These are phyloP conservation scores for Candida hungchunana DNA, from an alignment of 805 yeast genomes.

Conservation along the genomic window DNA sequence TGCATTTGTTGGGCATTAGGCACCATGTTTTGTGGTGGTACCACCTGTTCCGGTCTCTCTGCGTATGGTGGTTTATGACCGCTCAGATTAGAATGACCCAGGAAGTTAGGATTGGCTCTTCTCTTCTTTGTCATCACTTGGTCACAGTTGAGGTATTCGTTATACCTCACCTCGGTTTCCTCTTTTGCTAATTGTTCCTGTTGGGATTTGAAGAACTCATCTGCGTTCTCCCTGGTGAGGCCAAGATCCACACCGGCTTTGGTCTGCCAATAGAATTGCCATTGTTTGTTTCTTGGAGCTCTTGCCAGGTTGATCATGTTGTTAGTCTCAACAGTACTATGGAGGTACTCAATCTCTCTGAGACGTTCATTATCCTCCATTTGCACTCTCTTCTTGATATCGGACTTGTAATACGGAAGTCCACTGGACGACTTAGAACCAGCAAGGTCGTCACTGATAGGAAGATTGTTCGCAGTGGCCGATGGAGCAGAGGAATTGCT, in stretches of 20 bases:
- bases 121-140: slow-evolving; percentile 41
- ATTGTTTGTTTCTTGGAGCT: slow-evolving; percentile 38
- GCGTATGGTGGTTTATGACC: slow-evolving; percentile 42
- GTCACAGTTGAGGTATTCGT: slow-evolving; percentile 36
- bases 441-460: slow-evolving; percentile 15
- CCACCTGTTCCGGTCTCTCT: slow-evolving; percentile 16
- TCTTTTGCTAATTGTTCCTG: slow-evolving; percentile 30
- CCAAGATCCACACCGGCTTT: slow-evolving; percentile 39
- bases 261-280: slow-evolving; percentile 45
- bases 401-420: slow-evolving; percentile 36
- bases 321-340: slow-evolving; percentile 44
- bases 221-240: slow-evolving; percentile 23
- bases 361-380: slow-evolving; percentile 33
- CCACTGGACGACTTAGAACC: slow-evolving; percentile 35
- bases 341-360: slow-evolving; percentile 44
- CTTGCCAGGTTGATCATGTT: slow-evolving; percentile 40
- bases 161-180: slow-evolving; percentile 30
- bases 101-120: slow-evolving; percentile 44
- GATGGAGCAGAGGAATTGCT: slow-evolving; percentile 5
- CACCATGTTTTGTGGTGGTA: not conserved
- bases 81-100: slow-evolving; percentile 41
- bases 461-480: slow-evolving; percentile 11
- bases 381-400: slow-evolving; percentile 27
- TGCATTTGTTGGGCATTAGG: not conserved
- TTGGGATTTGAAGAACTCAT: slow-evolving; percentile 26